Evolutionary conservation across 225 moss, liverwort and hornwort species (phyloP).

Genomic region (Bryoerythrophyllum caledonicum): DNA sequence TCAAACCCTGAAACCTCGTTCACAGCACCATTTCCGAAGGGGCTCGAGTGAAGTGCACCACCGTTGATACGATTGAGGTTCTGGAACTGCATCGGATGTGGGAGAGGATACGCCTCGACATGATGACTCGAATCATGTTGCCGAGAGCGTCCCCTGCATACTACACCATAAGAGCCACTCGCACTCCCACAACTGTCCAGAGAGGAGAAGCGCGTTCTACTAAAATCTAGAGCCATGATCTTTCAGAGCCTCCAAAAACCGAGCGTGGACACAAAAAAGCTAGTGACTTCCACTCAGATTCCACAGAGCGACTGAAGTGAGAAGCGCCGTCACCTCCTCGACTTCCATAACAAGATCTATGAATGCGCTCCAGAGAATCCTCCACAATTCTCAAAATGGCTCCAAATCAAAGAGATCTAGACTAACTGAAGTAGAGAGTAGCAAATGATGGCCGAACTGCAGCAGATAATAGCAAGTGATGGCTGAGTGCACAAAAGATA

Average conservation of each 20-base stretch:
- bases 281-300: background rate
- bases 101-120: conserved; percentile 20
- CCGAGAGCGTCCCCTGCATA: conserved; percentile 16
- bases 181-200: conserved; percentile 2
- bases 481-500: too few relatives aligned
- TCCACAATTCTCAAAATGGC: too few relatives aligned
- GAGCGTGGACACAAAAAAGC: background rate
- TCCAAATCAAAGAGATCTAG: too few relatives aligned
- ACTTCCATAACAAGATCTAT: background rate
- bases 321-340: background rate
- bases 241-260: background rate
- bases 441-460: background rate
- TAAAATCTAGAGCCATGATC: too few relatives aligned
- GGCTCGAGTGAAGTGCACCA: background rate
- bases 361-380: background rate
- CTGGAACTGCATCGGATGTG: conserved; percentile 29
- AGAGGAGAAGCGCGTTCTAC: background rate
- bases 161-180: background rate
- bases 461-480: background rate
- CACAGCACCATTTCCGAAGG: background rate
- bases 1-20: background rate
- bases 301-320: background rate
- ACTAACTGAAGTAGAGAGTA: background rate
- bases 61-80: background rate
- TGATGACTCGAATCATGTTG: background rate